These are phyloP conservation scores for Lasiodiplodia sp. DNA, from an alignment of 2,329 filamentous ascomycete species.

Conservation along the genomic window DNA sequence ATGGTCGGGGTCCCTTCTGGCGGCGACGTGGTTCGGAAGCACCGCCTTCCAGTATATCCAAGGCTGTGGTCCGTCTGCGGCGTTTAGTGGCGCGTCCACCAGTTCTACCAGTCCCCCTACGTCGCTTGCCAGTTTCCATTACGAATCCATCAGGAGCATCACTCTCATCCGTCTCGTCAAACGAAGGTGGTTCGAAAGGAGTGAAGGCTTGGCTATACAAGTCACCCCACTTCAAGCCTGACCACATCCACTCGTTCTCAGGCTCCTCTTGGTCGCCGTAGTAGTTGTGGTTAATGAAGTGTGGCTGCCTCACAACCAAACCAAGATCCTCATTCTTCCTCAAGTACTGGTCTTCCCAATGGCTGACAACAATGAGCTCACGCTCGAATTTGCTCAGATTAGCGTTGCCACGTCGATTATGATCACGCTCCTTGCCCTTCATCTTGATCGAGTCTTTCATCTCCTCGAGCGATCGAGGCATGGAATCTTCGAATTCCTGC, in stretches of 20 bases:
- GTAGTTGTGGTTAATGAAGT: conserved; percentile 30
- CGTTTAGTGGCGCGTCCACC: conserved; percentile 11
- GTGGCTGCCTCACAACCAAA: conserved; percentile 19
- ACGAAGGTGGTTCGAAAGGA: conserved; percentile 13
- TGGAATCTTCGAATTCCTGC: conserved; percentile 19
- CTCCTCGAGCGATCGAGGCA: conserved; percentile 27
- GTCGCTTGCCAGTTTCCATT: not conserved
- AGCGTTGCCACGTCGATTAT: conserved; percentile 17
- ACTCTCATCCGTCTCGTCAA: conserved; percentile 15
- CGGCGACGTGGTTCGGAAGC: not conserved
- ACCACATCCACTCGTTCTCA: not conserved
- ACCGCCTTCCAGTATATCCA: not conserved
- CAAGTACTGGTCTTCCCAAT: conserved; percentile 28
- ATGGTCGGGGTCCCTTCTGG: not conserved
- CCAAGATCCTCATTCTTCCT: conserved; percentile 16
- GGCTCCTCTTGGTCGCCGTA: conserved; percentile 19
- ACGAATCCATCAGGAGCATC: conserved; percentile 12
- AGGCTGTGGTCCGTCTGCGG: conserved; percentile 1
- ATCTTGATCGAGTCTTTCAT: conserved; percentile 23
- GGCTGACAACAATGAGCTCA: conserved; percentile 18
- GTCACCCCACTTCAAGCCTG: conserved; percentile 4
- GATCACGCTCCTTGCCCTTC: conserved; percentile 28
- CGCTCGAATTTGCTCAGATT: conserved; percentile 27
- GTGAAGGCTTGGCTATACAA: conserved; percentile 17
- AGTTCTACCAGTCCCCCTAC: not conserved